Base-by-base conservation (phyloP, 495 filamentous ascomycete genomes). In the Xylaria venustula region DNA sequence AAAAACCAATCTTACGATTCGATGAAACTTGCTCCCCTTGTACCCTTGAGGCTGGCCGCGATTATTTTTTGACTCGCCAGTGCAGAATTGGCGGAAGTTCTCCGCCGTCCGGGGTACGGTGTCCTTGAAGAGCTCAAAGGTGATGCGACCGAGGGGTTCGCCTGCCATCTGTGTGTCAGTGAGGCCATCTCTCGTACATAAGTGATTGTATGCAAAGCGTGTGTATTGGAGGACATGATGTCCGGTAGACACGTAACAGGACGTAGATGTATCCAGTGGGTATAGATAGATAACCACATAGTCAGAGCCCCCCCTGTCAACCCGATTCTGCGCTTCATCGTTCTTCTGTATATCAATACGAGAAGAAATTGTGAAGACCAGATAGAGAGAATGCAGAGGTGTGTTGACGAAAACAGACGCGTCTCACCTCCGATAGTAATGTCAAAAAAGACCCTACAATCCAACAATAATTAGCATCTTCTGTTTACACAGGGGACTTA, bases 1-100 rank as follows among this genome's bases (percentile, higher is more conserved):
- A n/a, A n/a, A n/a, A n/a, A n/a, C n/a, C 11, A 45, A 41, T 85
- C 91, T 61, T 80, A 96, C 93, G 56, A 98, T 89, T 60, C 95
- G 86, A 72, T 98, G 94, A 67, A 98, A 97, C 68, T 92, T 96
- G 79, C 85, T 85, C 25, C 90, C 90, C 72, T 97, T 98, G 77
- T 96, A 98, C 30, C 94, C 94, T 67, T 94, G 87, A 7, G 92
- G 91, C 54, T 86, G 79, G n/a, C 92, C 92, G 30, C 87, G 82
- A 45, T 81, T 68, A 67, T 89, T 90, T 78, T 93, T 97, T 49
- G 80, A 88, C 77, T 98, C 94, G 60, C 94, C 95, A 0, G 92
- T 98, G 75, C 95, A 98, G 76, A 95, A 96, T 70, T 95, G 91
- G 14, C 93, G 90, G 73, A 98, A 97, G 76, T 98, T 98, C 75